phyloP scores from a whole-genome alignment of 2,329 filamentous ascomycete species.

The Elsinoe fawcettii region DNA sequence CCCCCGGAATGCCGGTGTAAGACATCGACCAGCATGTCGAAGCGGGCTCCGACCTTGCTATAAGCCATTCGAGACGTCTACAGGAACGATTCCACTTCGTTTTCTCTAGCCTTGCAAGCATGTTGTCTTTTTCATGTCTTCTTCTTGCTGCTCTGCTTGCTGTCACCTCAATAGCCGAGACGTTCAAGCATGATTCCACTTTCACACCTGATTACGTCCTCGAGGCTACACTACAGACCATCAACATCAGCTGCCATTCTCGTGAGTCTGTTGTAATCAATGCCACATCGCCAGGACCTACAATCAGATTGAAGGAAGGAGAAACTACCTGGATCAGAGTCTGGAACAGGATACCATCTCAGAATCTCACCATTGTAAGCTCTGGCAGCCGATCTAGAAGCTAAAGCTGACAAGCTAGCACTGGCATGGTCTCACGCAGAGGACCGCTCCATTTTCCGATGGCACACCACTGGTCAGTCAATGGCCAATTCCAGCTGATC shows the following conservation, averaged over 20 bases:
- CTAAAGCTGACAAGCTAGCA: conserved; percentile 40
- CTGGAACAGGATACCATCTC: conserved; percentile 48
- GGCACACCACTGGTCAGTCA: conserved; percentile 51
- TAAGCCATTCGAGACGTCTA: not conserved
- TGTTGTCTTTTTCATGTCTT: not conserved
- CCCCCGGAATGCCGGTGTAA: not conserved
- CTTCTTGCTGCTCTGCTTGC: not conserved
- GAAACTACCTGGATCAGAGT: conserved; percentile 49
- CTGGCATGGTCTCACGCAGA: conserved; percentile 58
- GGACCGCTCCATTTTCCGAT: conserved; percentile 56
- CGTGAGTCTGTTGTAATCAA: conserved; percentile 42
- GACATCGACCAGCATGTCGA: not conserved
- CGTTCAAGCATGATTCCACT: not conserved
- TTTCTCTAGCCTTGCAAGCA: not conserved
- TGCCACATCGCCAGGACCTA: conserved; percentile 46
- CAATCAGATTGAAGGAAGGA: conserved; percentile 39
- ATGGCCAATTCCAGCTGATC: conserved; percentile 55
- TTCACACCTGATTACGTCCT: conserved; percentile 11
- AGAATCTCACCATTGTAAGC: conserved; percentile 50
- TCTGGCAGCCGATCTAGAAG: not conserved
- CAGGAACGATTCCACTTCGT: not conserved
- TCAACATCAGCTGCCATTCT: conserved; percentile 3
- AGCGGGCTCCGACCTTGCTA: too few species aligned
- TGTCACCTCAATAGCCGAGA: not conserved
- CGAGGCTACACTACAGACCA: conserved; percentile 2